These are phyloP conservation scores for Leccinum rimulosum DNA, from an alignment of 768 basidiomycete genomes.

Conservation along the genomic window DNA sequence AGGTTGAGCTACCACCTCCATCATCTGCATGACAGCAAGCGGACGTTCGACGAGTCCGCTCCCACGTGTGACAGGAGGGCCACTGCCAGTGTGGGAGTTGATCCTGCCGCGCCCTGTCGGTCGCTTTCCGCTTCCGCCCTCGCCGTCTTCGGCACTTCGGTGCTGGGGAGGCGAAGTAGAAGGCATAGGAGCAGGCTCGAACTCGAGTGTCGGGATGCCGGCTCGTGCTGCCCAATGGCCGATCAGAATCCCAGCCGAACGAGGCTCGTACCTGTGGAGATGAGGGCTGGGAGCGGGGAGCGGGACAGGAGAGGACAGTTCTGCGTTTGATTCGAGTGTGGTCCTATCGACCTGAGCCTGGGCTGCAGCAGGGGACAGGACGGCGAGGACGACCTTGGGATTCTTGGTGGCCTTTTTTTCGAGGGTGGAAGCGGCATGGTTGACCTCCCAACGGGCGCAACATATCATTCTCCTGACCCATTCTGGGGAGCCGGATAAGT, in stretches of 20 bases:
- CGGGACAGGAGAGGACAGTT: slow-evolving; percentile 53
- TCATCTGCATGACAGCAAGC: slow-evolving; percentile 77
- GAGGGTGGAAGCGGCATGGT: slow-evolving; percentile 43
- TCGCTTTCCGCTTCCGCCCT: slow-evolving; percentile 31
- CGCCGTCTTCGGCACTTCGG: slow-evolving; percentile 32
- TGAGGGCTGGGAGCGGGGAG: slow-evolving; percentile 59
- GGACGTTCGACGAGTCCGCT: slow-evolving; percentile 70
- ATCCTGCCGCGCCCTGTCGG: slow-evolving; percentile 27
- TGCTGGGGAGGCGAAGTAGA: slow-evolving; percentile 18
- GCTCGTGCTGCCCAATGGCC: slow-evolving; percentile 66
- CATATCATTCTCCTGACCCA: slow-evolving; percentile 85
- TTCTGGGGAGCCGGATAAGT: slow-evolving; percentile 56
- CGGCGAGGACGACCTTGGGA: slow-evolving; percentile 62
- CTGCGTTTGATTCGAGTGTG: slow-evolving; percentile 16
- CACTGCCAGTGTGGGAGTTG: slow-evolving; percentile 22
- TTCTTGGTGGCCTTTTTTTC: slow-evolving; percentile 21
- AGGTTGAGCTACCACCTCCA: slow-evolving; percentile 71
- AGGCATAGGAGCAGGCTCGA: slow-evolving; percentile 36
- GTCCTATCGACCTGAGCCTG: slow-evolving; percentile 27
- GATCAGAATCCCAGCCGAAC: slow-evolving; percentile 62
- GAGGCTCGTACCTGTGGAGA: slow-evolving; percentile 58
- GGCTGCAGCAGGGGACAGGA: slow-evolving; percentile 37
- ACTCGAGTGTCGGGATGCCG: slow-evolving; percentile 53
- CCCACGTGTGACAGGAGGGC: slow-evolving; percentile 22
- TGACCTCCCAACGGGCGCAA: slow-evolving; percentile 74